Evolutionary conservation across 1,284 basidiomycete genomes (phyloP).

Genomic region (Puccinia polysora): DNA sequence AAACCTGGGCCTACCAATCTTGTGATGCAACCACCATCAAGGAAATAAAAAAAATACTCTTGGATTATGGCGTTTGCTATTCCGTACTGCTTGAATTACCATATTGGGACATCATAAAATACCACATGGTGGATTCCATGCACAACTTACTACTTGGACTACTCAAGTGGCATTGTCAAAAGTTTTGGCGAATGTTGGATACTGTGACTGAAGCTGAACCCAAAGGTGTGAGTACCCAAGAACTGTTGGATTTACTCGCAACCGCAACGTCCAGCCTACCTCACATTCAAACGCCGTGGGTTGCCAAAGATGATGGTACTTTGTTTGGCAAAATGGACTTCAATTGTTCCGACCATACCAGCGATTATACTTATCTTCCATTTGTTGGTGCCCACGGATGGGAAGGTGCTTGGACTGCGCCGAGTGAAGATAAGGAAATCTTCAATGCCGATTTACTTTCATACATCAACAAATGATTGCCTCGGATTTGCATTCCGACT

Average conservation of each 20-base stretch:
- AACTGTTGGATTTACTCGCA: background rate
- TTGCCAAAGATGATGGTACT: background rate
- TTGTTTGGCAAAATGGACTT: background rate
- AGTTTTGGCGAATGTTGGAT: constrained; percentile 21
- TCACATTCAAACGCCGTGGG: too few species aligned
- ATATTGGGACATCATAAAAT: constrained; percentile 9
- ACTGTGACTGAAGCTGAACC: background rate
- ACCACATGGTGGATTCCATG: constrained; percentile 21
- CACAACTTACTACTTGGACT: constrained; percentile 14
- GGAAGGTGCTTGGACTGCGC: constrained; percentile 4
- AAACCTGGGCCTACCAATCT: background rate
- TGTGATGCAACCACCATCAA: background rate
- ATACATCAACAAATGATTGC: background rate
- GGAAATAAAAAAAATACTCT: background rate
- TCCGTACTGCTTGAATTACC: constrained; percentile 3
- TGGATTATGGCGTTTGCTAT: constrained; percentile 6
- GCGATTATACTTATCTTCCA: background rate
- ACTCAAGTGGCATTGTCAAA: constrained; percentile 7
- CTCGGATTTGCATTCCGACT: background rate
- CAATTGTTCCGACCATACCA: background rate
- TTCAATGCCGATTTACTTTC: background rate
- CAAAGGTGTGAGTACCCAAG: background rate
- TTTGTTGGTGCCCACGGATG: background rate
- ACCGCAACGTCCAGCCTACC: too few species aligned
- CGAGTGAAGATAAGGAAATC: background rate